Conservation (phyloP, 139 green algal genomes). For the Cymbomonas tetramitiformis region DNA sequence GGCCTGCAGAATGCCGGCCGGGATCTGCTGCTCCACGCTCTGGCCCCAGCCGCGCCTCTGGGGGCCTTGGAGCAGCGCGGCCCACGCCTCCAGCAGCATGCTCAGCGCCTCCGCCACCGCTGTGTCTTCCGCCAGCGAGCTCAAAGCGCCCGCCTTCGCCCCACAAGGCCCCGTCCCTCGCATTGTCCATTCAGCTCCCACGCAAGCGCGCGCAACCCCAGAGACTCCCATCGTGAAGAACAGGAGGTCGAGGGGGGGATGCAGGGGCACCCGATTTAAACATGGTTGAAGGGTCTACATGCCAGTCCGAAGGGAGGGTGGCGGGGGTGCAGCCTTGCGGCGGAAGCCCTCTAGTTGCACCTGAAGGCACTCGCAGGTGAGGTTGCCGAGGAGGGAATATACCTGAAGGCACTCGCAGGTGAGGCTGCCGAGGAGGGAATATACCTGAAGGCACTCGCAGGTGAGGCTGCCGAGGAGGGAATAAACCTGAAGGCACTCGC, state of each 20-base stretch:
- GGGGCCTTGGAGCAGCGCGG: background rate
- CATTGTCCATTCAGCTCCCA: too few species aligned
- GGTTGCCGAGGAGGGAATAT: constrained; percentile 7
- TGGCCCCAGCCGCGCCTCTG: background rate
- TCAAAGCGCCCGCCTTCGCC: constrained; percentile 19
- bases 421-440: constrained; percentile 12
- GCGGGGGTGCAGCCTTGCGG: too few species aligned
- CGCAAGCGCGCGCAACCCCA: too few species aligned
- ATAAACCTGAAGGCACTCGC: background rate
- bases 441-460: background rate
- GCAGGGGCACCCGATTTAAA: too few species aligned
- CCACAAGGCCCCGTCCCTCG: too few species aligned
- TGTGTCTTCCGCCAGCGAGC: constrained; percentile 1
- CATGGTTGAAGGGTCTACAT: too few species aligned
- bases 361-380: constrained; percentile 8
- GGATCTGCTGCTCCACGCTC: background rate
- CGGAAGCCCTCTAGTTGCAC: too few species aligned
- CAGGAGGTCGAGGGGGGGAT: too few species aligned
- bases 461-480: constrained; percentile 14
- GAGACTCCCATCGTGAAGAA: too few species aligned
- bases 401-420: constrained; percentile 1
- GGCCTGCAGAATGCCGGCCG: constrained; percentile 15
- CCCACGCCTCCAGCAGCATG: constrained; percentile 16
- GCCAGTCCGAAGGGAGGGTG: too few species aligned
- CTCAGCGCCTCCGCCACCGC: background rate